Evolutionary conservation across 106 monocot genomes (phyloP), one percentile per base, ranked within the genome.

Genomic region (Allium cepa): DNA sequence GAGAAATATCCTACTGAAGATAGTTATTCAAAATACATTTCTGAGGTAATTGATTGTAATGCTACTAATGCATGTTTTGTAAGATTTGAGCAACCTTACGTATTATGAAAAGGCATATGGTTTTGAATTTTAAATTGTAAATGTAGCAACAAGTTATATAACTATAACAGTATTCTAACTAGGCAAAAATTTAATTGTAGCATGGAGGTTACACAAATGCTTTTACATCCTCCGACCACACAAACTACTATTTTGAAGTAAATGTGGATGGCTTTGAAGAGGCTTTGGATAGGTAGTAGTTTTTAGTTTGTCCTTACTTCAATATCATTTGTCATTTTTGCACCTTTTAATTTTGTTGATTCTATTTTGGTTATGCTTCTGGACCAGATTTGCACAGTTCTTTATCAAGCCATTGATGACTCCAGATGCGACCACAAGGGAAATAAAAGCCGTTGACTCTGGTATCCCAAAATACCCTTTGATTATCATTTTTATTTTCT

Each of bases 381-480:
- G 15, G 8, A 69, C 53, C 52, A 97, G 96, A 74, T 97, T 92
- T 85, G 84, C 92, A 11, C 96, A 97, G 46, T 97, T 97, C 58
- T 97, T 97, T 72, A 82, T 89, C 71, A 88, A 74, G 67, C 96
- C 96, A 63, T 77, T 97, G 68, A 92, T 97, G 86, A 88, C 92
- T 47, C 64, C 85, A 67, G 92, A 97, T 87, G 96, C 92, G 58
- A 97, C 92, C 36, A 78, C 87, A 64, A 84, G 96, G 69, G 92
- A 97, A 81, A 97, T 92, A 81, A 86, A 97, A 79, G 96, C 96
- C 71, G 96, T 97, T 72, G 96, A 97, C 69, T 97, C 96, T 84
- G 96, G 96, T 92, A 76, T 76, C 58, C 69, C 22, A 26, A 71
- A 52, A 16, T 28, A 36, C 3, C 59, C 60, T 7, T 68, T 28